A percentile compares a stretch with the other conserved stretches of the same genome.
Evolutionary conservation across 176 grass and related monocot species (phyloP).

Genomic region (Triticum aestivum): IWGSC_CS_RefSeq_v2.1 NC_057807.1:468061544-468062043

Average conservation of each 20-base stretch:
- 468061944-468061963: too few relatives aligned
- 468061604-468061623: not conserved
- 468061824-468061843: too few relatives aligned
- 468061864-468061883: not conserved
- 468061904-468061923: not conserved
- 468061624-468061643: not conserved
- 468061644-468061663: not conserved
- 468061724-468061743: not conserved
- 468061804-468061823: not conserved
- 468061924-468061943: too few relatives aligned
- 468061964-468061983: too few relatives aligned
- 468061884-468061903: not conserved
- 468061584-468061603: too few relatives aligned
- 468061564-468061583: not conserved
- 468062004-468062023: too few relatives aligned
- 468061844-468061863: too few relatives aligned
- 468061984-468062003: too few relatives aligned
- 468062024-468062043: not conserved
- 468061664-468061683: not conserved
- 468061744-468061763: not conserved
- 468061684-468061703: not conserved
- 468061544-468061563: too few relatives aligned
- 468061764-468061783: not conserved
- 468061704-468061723: not conserved
- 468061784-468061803: not conserved